Conservation (phyloP, 257 asterid species). For the Fraxinus anomala region DNA sequence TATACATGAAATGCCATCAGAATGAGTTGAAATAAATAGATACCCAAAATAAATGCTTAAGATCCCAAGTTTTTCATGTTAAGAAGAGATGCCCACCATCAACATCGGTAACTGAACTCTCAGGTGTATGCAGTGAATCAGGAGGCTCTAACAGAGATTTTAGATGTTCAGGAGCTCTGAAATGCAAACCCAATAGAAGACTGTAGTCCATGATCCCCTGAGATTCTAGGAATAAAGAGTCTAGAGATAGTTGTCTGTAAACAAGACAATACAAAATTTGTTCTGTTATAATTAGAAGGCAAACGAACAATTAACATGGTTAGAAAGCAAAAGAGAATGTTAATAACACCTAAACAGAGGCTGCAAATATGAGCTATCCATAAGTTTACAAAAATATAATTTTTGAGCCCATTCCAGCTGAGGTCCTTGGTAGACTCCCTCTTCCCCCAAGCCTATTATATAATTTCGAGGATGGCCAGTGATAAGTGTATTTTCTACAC, state of each 20-base stretch:
- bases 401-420: background rate
- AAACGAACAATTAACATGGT: background rate
- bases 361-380: background rate
- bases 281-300: constrained; percentile 13
- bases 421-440: background rate
- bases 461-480: background rate
- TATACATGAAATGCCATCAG: background rate
- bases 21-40: constrained; percentile 2
- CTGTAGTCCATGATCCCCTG: constrained; percentile 88
- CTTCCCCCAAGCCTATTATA: background rate
- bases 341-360: background rate
- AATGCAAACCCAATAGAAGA: constrained; percentile 91
- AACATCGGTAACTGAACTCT: constrained; percentile 30
- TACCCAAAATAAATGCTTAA: constrained; percentile 16
- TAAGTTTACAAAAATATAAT: background rate
- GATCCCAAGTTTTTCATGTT: constrained; percentile 4
- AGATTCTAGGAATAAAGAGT: constrained; percentile 77
- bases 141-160: constrained; percentile 63
- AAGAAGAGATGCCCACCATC: constrained; percentile 53
- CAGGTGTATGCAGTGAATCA: constrained; percentile 47
- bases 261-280: constrained; percentile 9
- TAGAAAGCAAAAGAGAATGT: constrained; percentile 17
- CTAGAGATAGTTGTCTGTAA: constrained; percentile 78
- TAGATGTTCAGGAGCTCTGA: constrained; percentile 94
- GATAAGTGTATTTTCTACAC: too few relatives aligned